Percentiles rank a stretch among this genome's conserved stretches.
Evolutionary conservation across 2,329 filamentous ascomycete genomes (phyloP).

Genomic region (Monilinia laxa): DNA sequence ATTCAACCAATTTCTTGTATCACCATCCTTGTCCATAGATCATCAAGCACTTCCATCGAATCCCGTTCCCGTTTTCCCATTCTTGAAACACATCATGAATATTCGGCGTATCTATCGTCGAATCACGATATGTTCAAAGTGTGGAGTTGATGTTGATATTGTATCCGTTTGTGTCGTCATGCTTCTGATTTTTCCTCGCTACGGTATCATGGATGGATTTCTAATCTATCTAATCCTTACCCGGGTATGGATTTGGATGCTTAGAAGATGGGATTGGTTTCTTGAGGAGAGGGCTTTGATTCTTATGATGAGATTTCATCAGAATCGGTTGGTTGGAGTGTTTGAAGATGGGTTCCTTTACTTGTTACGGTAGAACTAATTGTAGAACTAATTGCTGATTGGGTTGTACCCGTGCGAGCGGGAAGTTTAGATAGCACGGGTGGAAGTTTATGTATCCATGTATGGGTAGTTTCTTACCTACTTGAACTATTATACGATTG

Average conservation of each 20-base stretch:
- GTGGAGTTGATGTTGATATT: not conserved
- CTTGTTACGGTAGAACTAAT: too few species aligned
- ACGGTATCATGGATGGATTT: too few species aligned
- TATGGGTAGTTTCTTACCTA: too few species aligned
- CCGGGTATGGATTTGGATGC: too few species aligned
- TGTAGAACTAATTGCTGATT: not conserved
- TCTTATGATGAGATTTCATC: not conserved
- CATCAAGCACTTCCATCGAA: conserved; percentile 9
- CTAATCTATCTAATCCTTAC: not conserved
- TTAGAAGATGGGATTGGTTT: not conserved
- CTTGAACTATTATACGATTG: too few species aligned
- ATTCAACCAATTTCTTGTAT: not conserved
- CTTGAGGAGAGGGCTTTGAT: too few species aligned
- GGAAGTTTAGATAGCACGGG: too few species aligned
- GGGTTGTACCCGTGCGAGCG: not conserved
- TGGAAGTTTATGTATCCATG: too few species aligned
- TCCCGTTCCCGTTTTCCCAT: not conserved
- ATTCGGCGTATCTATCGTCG: too few species aligned
- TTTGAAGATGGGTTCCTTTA: too few species aligned
- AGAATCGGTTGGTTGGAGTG: not conserved
- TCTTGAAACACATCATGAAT: conserved; percentile 2
- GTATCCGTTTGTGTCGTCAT: conserved; percentile 4
- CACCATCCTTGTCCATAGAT: not conserved
- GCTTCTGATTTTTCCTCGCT: too few species aligned
- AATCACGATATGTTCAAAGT: not conserved